Percentiles rank a stretch among this genome's conserved stretches.
phyloP scores from a whole-genome alignment of 805 yeast species.

The Helenozyma baotianmanensis region DNA sequence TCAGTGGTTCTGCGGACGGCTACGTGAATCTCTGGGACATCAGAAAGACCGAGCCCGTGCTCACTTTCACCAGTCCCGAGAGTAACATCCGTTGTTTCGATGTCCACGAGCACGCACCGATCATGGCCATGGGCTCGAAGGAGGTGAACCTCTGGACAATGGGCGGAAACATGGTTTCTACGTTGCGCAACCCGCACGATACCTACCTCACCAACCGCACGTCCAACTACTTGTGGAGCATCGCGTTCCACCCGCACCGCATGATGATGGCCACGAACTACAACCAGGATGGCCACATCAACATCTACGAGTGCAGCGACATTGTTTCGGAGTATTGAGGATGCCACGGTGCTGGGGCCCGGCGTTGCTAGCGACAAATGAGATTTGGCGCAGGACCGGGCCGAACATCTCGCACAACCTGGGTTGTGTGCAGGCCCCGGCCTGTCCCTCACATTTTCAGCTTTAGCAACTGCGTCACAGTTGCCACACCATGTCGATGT shows the following conservation, averaged over 20 bases:
- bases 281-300: conserved; percentile 69
- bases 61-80: conserved; percentile 53
- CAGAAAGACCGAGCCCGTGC: conserved; percentile 65
- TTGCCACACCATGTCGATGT: conserved; percentile 28
- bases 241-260: conserved; percentile 87
- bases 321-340: conserved; percentile 28
- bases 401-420: too few species aligned
- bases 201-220: conserved; percentile 42
- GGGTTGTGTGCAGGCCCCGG: neutral
- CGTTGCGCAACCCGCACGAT: conserved; percentile 49
- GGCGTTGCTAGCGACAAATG: neutral
- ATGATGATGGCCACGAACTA: conserved; percentile 89
- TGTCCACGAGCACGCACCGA: conserved; percentile 95
- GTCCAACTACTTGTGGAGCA: conserved; percentile 54
- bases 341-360: neutral
- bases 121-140: conserved; percentile 83
- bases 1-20: conserved; percentile 81
- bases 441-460: neutral
- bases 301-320: conserved; percentile 47
- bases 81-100: conserved; percentile 61
- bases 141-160: conserved; percentile 81
- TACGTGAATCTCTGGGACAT: conserved; percentile 88
- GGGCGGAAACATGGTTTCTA: conserved; percentile 66
- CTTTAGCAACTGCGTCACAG: too few species aligned
- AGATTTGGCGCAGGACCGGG: too few species aligned